These are phyloP conservation scores for Diospyros lotus DNA, from an alignment of 148 eudicot genomes.

Conservation along the genomic window DNA sequence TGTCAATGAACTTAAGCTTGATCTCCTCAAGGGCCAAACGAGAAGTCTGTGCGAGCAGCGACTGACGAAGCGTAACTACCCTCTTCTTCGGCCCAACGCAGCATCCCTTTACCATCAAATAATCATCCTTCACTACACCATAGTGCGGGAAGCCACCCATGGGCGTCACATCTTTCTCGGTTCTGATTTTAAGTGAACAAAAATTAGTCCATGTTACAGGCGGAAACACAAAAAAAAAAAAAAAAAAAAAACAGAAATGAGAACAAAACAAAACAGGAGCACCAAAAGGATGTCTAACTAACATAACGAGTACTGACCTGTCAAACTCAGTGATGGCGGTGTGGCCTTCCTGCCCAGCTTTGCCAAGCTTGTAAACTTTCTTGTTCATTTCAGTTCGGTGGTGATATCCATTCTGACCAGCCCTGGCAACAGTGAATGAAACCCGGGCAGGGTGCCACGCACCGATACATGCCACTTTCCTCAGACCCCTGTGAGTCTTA, in stretches of 20 bases:
- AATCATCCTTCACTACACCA: conserved; percentile 84
- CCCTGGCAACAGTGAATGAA: conserved; percentile 81
- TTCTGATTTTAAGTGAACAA: conserved; percentile 35
- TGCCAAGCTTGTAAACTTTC: conserved; percentile 32
- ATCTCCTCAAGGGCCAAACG: conserved; percentile 75
- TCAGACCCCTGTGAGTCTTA: conserved; percentile 85
- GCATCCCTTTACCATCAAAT: conserved; percentile 76
- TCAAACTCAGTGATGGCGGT: conserved; percentile 63
- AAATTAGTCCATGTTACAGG: neutral
- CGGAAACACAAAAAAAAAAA: neutral
- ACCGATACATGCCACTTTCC: conserved; percentile 45
- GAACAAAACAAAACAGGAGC: too few relatives aligned
- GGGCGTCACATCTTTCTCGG: conserved; percentile 85
- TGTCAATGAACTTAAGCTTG: conserved; percentile 79
- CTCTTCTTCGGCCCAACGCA: conserved; percentile 84
- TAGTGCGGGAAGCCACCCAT: conserved; percentile 94
- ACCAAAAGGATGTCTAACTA: too few relatives aligned
- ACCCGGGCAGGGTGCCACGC: conserved; percentile 83
- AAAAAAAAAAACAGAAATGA: neutral
- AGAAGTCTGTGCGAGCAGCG: conserved; percentile 80
- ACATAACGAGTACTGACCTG: conserved; percentile 36
- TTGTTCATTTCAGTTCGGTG: conserved; percentile 85
- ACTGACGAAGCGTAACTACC: conserved; percentile 76
- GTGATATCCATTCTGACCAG: conserved; percentile 84
- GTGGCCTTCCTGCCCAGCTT: conserved; percentile 58